A percentile compares a stretch with the other conserved stretches of the same genome.
Conservation (phyloP, 1,284 basidiomycete species). For the Rhodotorula sp. region DNA sequence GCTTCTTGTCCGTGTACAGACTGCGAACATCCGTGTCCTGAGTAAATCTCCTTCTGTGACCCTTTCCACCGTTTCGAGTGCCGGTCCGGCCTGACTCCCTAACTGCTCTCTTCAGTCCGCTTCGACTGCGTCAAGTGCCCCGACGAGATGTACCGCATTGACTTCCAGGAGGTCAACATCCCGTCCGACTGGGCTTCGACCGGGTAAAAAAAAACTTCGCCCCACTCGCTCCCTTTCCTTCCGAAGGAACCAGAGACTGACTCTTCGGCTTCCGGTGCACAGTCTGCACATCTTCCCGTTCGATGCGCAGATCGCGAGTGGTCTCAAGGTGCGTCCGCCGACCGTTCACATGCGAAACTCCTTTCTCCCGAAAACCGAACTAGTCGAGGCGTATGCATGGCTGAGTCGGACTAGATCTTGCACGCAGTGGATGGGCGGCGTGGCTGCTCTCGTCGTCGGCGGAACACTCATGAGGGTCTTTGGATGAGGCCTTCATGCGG, state of each 20-base stretch:
- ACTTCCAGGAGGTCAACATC: conserved; percentile 32
- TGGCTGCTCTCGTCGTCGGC: conserved; percentile 10
- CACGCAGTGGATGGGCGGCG: conserved; percentile 8
- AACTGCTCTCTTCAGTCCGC: conserved; percentile 1
- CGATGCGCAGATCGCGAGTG: neutral
- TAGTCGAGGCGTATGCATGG: too few relatives aligned
- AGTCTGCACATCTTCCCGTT: conserved; percentile 2
- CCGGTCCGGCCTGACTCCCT: neutral
- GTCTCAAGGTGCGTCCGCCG: neutral
- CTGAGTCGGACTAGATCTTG: too few relatives aligned
- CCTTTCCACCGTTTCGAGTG: neutral
- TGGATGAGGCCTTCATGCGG: neutral
- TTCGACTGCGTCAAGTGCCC: conserved; percentile 26
- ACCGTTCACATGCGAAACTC: neutral
- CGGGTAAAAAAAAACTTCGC: neutral
- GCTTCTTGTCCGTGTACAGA: neutral
- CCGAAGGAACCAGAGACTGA: neutral
- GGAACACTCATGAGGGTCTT: neutral
- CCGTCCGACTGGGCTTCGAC: conserved; percentile 30
- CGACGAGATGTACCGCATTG: conserved; percentile 30
- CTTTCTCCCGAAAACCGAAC: too few relatives aligned
- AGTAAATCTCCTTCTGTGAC: neutral
- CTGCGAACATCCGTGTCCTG: conserved; percentile 25
- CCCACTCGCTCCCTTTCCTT: too few relatives aligned
- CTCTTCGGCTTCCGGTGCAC: neutral